Evolutionary conservation across 2,329 filamentous ascomycete species (phyloP).

Genomic region (Penicillium hesseltinei): DNA sequence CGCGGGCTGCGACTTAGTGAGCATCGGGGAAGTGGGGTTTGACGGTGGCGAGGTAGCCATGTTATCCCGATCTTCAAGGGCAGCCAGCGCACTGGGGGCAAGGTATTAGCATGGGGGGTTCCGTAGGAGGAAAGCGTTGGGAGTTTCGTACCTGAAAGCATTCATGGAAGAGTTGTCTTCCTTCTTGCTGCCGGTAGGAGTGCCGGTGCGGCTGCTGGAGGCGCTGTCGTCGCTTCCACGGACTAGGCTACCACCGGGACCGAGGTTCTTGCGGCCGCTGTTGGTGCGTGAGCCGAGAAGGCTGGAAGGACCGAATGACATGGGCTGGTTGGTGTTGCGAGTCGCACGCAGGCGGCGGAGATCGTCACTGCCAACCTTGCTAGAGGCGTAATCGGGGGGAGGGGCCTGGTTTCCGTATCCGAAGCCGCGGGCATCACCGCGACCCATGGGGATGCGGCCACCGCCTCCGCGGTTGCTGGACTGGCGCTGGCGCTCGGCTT

Average conservation of each 20-base stretch:
- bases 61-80: constrained; percentile 47
- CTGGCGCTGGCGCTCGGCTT: constrained; percentile 59
- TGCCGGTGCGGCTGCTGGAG: constrained; percentile 83
- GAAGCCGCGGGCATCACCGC: constrained; percentile 84
- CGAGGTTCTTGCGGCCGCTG: constrained; percentile 72
- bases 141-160: constrained; percentile 77
- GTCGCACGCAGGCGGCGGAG: constrained; percentile 70
- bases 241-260: constrained; percentile 69
- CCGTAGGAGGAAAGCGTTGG: neutral
- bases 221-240: constrained; percentile 80
- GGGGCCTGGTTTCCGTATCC: constrained; percentile 66
- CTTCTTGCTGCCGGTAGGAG: constrained; percentile 69
- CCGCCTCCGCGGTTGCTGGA: constrained; percentile 59
- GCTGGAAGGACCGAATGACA: constrained; percentile 74
- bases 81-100: constrained; percentile 47
- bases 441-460: constrained; percentile 70
- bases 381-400: constrained; percentile 67
- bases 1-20: constrained; percentile 48
- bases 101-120: constrained; percentile 11
- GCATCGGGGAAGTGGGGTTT: constrained; percentile 47
- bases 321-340: constrained; percentile 63
- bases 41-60: constrained; percentile 50
- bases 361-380: constrained; percentile 88
- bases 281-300: constrained; percentile 88
- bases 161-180: constrained; percentile 71